Evolutionary conservation across 139 green algal species (phyloP), one percentile per base, ranked within the genome.

Genomic region (Zygnema circumcarinatum): DNA sequence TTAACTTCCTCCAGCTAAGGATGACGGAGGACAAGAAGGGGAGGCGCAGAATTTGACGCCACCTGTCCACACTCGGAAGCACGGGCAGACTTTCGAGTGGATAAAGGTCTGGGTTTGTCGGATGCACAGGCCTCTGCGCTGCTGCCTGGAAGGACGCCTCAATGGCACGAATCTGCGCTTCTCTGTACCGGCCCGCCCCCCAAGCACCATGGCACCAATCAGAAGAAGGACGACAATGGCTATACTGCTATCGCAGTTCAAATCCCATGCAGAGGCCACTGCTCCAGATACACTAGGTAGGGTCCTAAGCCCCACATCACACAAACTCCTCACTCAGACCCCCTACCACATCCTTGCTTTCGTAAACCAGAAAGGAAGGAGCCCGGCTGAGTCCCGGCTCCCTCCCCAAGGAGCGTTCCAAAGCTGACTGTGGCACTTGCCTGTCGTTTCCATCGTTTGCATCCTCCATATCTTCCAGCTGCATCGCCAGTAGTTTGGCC

Each of bases 21-120:
- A n/a, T n/a, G n/a, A n/a, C n/a, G n/a, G n/a, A n/a, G n/a, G n/a
- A n/a, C n/a, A n/a, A n/a, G n/a, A n/a, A n/a, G n/a, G n/a, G n/a
- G n/a, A n/a, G n/a, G n/a, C n/a, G n/a, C n/a, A n/a, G n/a, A n/a
- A n/a, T n/a, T n/a, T n/a, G n/a, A n/a, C n/a, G n/a, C n/a, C n/a
- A 85, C 78, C 78, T 78, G 40, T 85, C 78, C 39, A 86, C 29
- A 38, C 38, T 7, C 1, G 80, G 80, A 38, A 86, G 35, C 25
- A 86, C 53, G 7, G 80, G 80, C 56, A 86, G 29, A n/a, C 68
- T 82, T 32, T 86, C 80, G 36, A 86, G 39, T 67, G 80, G 25
- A 11, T 83, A 2, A 39, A 86, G 80, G 11, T n/a, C 32, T 25
- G 80, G 80, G 32, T 86, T 80, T 1, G 80, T 52, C 54, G 53